phyloP scores from a whole-genome alignment of 2,329 filamentous ascomycete species.

The Diaporthe humulicola region DNA sequence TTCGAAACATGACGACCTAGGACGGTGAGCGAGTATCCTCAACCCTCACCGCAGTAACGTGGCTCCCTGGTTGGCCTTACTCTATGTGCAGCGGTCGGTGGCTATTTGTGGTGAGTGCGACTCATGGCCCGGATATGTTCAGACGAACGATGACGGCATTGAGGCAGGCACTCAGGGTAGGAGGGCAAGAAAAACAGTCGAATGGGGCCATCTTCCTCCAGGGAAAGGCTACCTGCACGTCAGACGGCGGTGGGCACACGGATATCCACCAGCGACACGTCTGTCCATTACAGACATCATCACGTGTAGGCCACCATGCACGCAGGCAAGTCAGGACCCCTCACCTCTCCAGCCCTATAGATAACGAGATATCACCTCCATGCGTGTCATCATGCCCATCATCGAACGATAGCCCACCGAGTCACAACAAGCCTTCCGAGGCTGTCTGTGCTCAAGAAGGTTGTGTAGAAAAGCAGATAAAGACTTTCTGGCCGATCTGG shows the following conservation, averaged over 20 bases:
- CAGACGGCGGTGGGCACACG: constrained; percentile 19
- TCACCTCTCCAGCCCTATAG: neutral
- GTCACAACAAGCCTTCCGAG: neutral
- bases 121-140: constrained; percentile 1
- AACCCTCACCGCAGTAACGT: neutral
- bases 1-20: neutral
- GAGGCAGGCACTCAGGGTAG: constrained; percentile 7
- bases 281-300: neutral
- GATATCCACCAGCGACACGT: constrained; percentile 6
- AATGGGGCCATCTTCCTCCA: neutral
- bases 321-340: neutral
- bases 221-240: constrained; percentile 3
- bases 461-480: neutral
- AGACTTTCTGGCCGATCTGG: neutral
- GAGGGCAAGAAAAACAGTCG: neutral
- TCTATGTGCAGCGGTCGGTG: neutral
- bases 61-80: constrained; percentile 1
- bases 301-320: neutral
- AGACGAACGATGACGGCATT: constrained; percentile 24
- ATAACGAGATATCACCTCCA: constrained; percentile 7
- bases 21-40: neutral
- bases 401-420: neutral
- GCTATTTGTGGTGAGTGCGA: constrained; percentile 18
- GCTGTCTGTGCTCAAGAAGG: constrained; percentile 8
- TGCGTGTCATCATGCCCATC: constrained; percentile 23